phyloP scores from a whole-genome alignment of 306 rosid species.

The Cucurbita ficifolia region DNA sequence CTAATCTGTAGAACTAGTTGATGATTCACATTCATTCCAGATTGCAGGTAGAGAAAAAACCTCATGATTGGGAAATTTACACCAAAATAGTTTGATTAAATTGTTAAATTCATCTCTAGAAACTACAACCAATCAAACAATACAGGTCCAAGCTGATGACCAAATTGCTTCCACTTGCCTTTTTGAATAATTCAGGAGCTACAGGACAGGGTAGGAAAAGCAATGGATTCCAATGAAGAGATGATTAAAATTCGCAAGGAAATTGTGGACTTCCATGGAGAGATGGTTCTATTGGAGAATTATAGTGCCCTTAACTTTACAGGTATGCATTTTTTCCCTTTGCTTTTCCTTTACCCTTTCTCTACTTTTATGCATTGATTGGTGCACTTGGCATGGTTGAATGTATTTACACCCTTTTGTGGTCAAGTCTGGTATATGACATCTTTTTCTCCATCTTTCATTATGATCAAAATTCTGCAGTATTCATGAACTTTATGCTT shows the following conservation, averaged over 20 bases:
- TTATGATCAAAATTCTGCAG: not conserved
- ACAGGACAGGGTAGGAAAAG: conserved; percentile 76
- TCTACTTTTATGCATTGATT: not conserved
- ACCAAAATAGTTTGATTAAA: not conserved
- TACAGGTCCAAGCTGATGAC: not conserved
- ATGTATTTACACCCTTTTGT: not conserved
- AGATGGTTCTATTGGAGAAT: conserved; percentile 94
- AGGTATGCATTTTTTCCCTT: conserved; percentile 20
- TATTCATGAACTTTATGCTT: not conserved
- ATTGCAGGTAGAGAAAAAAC: not conserved
- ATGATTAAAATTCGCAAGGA: conserved; percentile 70
- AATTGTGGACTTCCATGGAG: conserved; percentile 95
- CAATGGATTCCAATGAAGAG: conserved; percentile 49
- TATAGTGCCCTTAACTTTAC: conserved; percentile 96
- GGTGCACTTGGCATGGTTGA: not conserved
- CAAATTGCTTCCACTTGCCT: not conserved
- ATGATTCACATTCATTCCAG: not conserved
- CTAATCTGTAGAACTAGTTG: not conserved
- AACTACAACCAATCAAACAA: not conserved
- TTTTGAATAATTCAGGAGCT: conserved; percentile 42
- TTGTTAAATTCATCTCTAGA: not conserved
- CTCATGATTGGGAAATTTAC: not conserved
- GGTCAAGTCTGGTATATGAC: not conserved
- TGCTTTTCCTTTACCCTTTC: not conserved
- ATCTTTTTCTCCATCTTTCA: not conserved